Evolutionary conservation across 2,329 filamentous ascomycete species (phyloP), one percentile per base, ranked within the genome.

Genomic region (Neopestalotiopsis clavispora): DNA sequence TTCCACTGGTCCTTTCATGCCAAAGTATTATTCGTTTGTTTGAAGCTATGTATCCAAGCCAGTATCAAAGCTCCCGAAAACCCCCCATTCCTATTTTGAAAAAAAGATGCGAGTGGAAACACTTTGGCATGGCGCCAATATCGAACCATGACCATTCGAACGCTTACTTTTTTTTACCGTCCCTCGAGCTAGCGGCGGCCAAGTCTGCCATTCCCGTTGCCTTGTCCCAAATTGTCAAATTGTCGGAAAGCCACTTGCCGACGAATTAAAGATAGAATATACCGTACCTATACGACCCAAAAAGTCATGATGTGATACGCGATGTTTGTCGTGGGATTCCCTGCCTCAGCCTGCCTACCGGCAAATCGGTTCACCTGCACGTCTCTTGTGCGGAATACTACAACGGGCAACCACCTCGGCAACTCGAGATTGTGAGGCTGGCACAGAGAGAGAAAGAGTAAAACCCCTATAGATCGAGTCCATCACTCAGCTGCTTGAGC

Each of bases 91-190:
- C 34, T 10, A 10, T 38, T 38, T 38, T 38, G 34, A 7, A 28
- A 28, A 28, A 28, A 28, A 38, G 34, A 38, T 38, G 34, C 34
- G 10, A 38, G 34, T 38, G 34, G 34, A 38, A 38, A 38, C 34
- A 38, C 10, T 20, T 20, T 52, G 45, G 45, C 5, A 52, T 52
- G 45, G 45, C 45, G 45, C 45, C 45, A 52, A 52, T n/a, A 52
- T 52, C 45, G 45, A 52, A 52, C 45, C 45, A 52, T 52, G 45
- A 52, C 45, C 45, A 52, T 52, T 52, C n/a, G 9, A 52, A 52
- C 45, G 45, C 45, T n/a, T 17, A 20, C 45, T 52, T 52, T 52
- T 49, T 49, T 52, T 52, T 7, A 4, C 17, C n/a, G n/a, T n/a
- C 9, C 45, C 45, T 20, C 34, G n/a, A 52, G 45, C 45, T 52